A percentile compares a stretch with the other conserved stretches of the same genome.
Evolutionary conservation across 1,139 yeast genomes (phyloP).

Genomic region (Debaryomyces sp.): DNA sequence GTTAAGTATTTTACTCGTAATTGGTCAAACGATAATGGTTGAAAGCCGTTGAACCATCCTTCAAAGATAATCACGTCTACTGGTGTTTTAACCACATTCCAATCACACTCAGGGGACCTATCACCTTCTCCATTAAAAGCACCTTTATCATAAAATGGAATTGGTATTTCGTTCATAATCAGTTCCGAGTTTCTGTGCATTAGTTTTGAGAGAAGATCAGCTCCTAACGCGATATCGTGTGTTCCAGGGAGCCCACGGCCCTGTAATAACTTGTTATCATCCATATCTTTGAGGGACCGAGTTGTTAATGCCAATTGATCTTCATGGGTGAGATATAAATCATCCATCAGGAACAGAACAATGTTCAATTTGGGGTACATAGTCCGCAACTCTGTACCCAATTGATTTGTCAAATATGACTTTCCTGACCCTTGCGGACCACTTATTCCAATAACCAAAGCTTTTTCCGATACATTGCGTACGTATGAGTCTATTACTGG

Average conservation of each 20-base stretch:
- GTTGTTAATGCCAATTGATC: constrained; percentile 55
- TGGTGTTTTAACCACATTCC: constrained; percentile 40
- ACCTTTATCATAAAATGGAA: constrained; percentile 84
- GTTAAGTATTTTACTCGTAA: constrained; percentile 25
- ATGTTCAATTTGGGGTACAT: constrained; percentile 45
- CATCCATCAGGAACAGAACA: constrained; percentile 79
- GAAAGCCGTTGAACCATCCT: constrained; percentile 93
- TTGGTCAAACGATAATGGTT: constrained; percentile 35
- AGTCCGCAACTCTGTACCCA: constrained; percentile 37
- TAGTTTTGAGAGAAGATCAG: constrained; percentile 22
- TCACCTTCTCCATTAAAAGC: constrained; percentile 79
- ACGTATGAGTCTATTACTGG: constrained; percentile 21
- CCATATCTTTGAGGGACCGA: constrained; percentile 20
- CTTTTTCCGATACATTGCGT: constrained; percentile 23
- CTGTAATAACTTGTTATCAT: constrained; percentile 57
- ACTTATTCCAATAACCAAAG: constrained; percentile 68
- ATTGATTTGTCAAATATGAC: constrained; percentile 59
- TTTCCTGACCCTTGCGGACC: constrained; percentile 98
- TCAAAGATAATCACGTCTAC: constrained; percentile 76
- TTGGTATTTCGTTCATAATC: constrained; percentile 25
- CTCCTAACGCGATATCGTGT: constrained; percentile 58
- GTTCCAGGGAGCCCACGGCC: constrained; percentile 97
- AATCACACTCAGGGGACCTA: constrained; percentile 42
- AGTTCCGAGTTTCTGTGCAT: constrained; percentile 11
- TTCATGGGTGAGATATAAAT: constrained; percentile 69